A percentile compares a stretch with the other conserved stretches of the same genome.
Conservation (phyloP, 805 yeast genomes). For the Nakazawaea wyomingensis region DNA sequence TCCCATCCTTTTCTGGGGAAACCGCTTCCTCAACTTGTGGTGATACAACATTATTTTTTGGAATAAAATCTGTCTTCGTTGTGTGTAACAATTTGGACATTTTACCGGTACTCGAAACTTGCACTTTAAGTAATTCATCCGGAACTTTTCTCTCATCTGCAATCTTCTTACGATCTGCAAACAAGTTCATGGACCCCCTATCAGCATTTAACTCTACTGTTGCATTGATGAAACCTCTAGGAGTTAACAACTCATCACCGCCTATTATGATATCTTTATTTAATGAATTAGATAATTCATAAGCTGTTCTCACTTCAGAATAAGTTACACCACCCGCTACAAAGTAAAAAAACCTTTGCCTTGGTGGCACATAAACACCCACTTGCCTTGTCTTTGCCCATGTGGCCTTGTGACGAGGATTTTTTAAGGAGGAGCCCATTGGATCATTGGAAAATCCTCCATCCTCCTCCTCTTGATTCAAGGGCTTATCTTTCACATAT, state of each 20-base stretch:
- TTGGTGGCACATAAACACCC: constrained; percentile 19
- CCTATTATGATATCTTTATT: constrained; percentile 80
- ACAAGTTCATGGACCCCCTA: constrained; percentile 38
- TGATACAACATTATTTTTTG: constrained; percentile 19
- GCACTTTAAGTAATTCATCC: constrained; percentile 32
- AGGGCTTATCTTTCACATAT: constrained; percentile 69
- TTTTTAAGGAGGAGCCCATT: constrained; percentile 50
- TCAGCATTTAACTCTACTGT: constrained; percentile 30
- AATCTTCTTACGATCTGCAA: constrained; percentile 26
- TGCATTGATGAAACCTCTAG: constrained; percentile 34
- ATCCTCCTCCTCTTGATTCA: constrained; percentile 34
- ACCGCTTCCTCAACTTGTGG: neutral
- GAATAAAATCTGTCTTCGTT: constrained; percentile 17
- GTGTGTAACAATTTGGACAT: constrained; percentile 12
- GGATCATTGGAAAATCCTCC: constrained; percentile 19
- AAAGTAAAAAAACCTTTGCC: constrained; percentile 73
- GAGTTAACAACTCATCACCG: constrained; percentile 66
- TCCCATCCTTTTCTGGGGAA: constrained; percentile 10
- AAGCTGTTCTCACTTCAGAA: constrained; percentile 71
- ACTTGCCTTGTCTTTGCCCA: constrained; percentile 50
- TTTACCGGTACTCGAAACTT: constrained; percentile 14
- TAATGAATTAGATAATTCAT: constrained; percentile 57
- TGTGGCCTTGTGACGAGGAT: constrained; percentile 66
- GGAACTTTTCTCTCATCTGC: constrained; percentile 35
- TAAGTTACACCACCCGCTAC: constrained; percentile 88